Conservation (phyloP, 1,284 basidiomycete species). For the Apiotrichum gamsii region DNA sequence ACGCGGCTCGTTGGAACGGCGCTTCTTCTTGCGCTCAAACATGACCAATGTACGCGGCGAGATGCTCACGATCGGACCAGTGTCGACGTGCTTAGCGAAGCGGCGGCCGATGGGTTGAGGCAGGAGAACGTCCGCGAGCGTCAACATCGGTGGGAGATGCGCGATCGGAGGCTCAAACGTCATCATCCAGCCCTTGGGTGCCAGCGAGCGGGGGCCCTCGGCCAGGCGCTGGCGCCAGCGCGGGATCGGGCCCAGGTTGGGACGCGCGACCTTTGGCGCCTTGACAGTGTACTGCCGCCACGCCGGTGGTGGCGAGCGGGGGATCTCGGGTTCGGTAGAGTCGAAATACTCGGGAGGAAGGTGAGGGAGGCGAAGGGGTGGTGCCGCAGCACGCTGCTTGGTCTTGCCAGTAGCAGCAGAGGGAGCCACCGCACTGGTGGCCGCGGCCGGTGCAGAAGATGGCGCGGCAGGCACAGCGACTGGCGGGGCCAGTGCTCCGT, state of each 20-base stretch:
- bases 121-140: conserved; percentile 65
- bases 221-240: conserved; percentile 14
- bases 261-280: conserved; percentile 52
- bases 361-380: conserved; percentile 9
- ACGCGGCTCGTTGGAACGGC: not conserved
- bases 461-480: too few species aligned
- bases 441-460: not conserved
- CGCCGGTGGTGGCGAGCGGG: conserved; percentile 48
- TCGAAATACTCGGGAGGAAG: conserved; percentile 33
- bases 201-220: conserved; percentile 17
- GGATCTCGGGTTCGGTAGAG: conserved; percentile 34
- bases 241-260: conserved; percentile 21
- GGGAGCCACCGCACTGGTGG: too few species aligned
- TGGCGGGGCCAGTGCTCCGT: too few species aligned
- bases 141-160: conserved; percentile 55
- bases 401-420: too few species aligned
- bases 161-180: conserved; percentile 70
- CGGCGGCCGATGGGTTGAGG: conserved; percentile 29
- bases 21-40: conserved; percentile 37
- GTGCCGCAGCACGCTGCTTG: not conserved
- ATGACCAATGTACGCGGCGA: conserved; percentile 27
- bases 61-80: conserved; percentile 32
- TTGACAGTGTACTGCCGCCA: conserved; percentile 57
- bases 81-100: conserved; percentile 23
- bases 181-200: conserved; percentile 60